Evolutionary conservation across 2,329 filamentous ascomycete species (phyloP).

Genomic region (Fusarium sp.): DNA sequence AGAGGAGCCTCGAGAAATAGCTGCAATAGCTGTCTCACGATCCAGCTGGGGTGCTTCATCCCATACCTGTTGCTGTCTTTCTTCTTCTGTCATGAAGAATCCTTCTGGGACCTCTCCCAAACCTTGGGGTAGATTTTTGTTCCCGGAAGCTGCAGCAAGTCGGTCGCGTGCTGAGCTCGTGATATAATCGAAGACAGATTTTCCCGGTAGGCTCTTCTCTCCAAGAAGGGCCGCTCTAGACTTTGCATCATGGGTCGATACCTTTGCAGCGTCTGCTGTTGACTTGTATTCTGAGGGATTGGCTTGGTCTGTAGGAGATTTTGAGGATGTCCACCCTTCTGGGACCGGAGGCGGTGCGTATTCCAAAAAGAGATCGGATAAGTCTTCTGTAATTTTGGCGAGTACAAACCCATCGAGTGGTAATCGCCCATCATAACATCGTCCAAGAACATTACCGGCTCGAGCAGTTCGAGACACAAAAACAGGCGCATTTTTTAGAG

Average conservation of each 20-base stretch:
- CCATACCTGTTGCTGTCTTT: constrained; percentile 67
- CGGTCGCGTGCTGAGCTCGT: constrained; percentile 79
- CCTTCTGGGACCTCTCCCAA: constrained; percentile 76
- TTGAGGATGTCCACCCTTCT: constrained; percentile 75
- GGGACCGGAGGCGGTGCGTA: constrained; percentile 76
- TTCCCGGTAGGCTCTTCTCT: constrained; percentile 80
- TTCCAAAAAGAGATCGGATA: constrained; percentile 43
- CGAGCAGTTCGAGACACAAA: constrained; percentile 72
- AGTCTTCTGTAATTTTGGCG: constrained; percentile 59
- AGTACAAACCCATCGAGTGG: constrained; percentile 85
- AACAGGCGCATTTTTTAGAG: constrained; percentile 72
- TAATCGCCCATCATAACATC: constrained; percentile 84
- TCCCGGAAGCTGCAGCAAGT: constrained; percentile 79
- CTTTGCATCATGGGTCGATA: constrained; percentile 78
- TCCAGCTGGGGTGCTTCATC: constrained; percentile 71
- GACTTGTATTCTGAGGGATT: constrained; percentile 62
- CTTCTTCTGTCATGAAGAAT: constrained; percentile 69
- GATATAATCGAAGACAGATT: constrained; percentile 95
- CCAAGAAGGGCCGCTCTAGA: constrained; percentile 82
- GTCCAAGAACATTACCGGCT: constrained; percentile 52
- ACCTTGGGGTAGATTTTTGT: constrained; percentile 78
- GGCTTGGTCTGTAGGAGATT: constrained; percentile 43
- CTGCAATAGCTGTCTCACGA: constrained; percentile 72
- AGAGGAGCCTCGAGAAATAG: constrained; percentile 70
- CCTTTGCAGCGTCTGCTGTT: constrained; percentile 79